Evolutionary conservation across 2,329 filamentous ascomycete species (phyloP), one percentile per base, ranked within the genome.

Genomic region (Elsinoe australis): DNA sequence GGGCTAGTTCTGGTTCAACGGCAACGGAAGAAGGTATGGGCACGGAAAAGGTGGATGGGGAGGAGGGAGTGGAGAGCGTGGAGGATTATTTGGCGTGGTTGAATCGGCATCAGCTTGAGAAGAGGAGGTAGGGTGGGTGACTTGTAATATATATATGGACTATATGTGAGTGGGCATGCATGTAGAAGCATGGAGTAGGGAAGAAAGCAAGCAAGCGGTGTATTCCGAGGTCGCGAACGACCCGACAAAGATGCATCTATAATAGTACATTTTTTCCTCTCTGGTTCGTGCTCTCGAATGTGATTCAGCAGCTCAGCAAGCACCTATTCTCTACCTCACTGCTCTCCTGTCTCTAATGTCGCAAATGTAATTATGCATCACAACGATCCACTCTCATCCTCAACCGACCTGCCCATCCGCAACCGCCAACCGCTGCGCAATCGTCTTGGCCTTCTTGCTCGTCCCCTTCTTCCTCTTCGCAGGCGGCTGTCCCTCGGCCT

Each of bases 381-480:
- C 19, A n/a, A 5, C 28, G n/a, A 31, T 18, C 24, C 28, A 28
- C 12, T n/a, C 28, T 10, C 14, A 5, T 19, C 17, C 14, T 44
- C 39, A 44, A 22, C 36, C 36, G 3, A 59, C 60, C 52, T 62
- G 59, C 14, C 70, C 71, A 55, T 73, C 71, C 32, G 70, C 65
- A 41, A 73, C 68, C 17, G 71, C 71, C 35, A 73, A 63, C 44
- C 70, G 62, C 59, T 72, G 69, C 58, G 70, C 71, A 14, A 71
- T 63, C 46, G 69, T 71, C 64, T 72, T 73, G n/a, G 71, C 71
- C 59, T 73, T 73, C 59, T 73, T 73, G 56, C 63, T 67, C 49
- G 69, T 62, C 10, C 68, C 65, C 63, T 80, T 74, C 71, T 84
- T 79, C 67, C 78, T 72, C 61, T 73, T 62, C 61, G 32, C 66